Base-by-base conservation (phyloP, 441 rosid species). In the Melastoma candidum region DNA sequence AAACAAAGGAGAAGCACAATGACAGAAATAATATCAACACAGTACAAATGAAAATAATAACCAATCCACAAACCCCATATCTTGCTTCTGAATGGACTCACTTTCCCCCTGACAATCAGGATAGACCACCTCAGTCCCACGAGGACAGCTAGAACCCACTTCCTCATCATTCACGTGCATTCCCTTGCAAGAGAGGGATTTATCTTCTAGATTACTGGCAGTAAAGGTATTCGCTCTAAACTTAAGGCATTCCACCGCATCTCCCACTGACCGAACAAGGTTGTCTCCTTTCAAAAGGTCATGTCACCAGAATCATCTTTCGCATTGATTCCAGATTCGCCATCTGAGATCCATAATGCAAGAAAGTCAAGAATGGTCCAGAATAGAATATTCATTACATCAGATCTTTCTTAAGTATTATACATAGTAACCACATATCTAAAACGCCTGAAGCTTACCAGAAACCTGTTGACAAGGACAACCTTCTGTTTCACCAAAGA, bases 251-350 rank as follows among this genome's bases (percentile, higher is more conserved):
- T 3, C 43, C 10, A 58, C 53, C 14, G 64, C 46, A 47, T 70
- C 77, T 58, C 48, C 54, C 26, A 53, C 53, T 57, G 74, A 71
- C 41, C 48, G 58, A 60, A 62, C 54, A 56, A 52, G 49, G 25
- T 63, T 49, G 36, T 59, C 67, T 59, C 53, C 59, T 63, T 68
- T 73, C 46, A 41, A 49, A 48, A 66, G 46, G 69, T 63, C 46
- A 63, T 56, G 14, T 63, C 75, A 76, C 64, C 64, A 59, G 73
- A 60, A 46, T 57, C 56, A 43, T 77, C 76, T 12, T 77, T 72
- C 51, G 51, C 82, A 61, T 79, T 76, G 66, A 74, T 74, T 59
- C 85, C 77, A 10, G 80, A 77, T 68, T 74, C 80, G 57, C 69
- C 78, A 74, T 79, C 78, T 77, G 75, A 59, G 9, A 53, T 50